Evolutionary conservation across 805 yeast species (phyloP).

Genomic region (Geotrichum ghanense): DNA sequence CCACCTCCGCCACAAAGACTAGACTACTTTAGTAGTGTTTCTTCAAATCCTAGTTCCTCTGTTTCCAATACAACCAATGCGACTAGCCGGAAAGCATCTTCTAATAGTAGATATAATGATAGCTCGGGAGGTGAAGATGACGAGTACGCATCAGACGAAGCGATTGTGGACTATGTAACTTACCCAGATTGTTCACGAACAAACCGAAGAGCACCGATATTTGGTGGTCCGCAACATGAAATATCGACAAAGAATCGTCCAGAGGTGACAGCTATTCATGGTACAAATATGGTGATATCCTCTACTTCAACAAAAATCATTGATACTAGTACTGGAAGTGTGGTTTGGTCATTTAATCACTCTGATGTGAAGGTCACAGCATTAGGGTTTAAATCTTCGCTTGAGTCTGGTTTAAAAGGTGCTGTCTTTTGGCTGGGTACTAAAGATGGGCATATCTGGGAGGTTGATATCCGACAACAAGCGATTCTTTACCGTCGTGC

Average conservation of each 20-base stretch:
- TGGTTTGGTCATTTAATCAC: slow-evolving; percentile 16
- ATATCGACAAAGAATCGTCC: slow-evolving; percentile 16
- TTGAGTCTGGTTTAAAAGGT: slow-evolving; percentile 13
- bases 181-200: slow-evolving; percentile 24
- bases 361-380: slow-evolving; percentile 19
- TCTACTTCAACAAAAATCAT: slow-evolving; percentile 15
- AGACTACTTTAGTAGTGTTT: slow-evolving; percentile 2
- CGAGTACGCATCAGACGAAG: not conserved
- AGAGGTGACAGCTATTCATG: slow-evolving; percentile 13
- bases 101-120: not conserved
- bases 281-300: slow-evolving; percentile 15
- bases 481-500: slow-evolving; percentile 15
- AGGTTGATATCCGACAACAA: slow-evolving; percentile 15
- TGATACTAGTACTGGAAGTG: slow-evolving; percentile 15
- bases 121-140: not conserved
- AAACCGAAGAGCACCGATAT: slow-evolving; percentile 22
- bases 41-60: slow-evolving; percentile 5
- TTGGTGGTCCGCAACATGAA: slow-evolving; percentile 16
- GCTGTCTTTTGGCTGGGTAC: slow-evolving; percentile 24
- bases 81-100: not conserved
- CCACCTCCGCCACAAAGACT: not conserved
- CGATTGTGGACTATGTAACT: slow-evolving; percentile 5
- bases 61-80: slow-evolving; percentile 3
- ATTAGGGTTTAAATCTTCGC: slow-evolving; percentile 15
- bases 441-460: slow-evolving; percentile 25